Evolutionary conservation across 345 rosid genomes (phyloP).

Genomic region (Lagerstroemia speciosa): DNA sequence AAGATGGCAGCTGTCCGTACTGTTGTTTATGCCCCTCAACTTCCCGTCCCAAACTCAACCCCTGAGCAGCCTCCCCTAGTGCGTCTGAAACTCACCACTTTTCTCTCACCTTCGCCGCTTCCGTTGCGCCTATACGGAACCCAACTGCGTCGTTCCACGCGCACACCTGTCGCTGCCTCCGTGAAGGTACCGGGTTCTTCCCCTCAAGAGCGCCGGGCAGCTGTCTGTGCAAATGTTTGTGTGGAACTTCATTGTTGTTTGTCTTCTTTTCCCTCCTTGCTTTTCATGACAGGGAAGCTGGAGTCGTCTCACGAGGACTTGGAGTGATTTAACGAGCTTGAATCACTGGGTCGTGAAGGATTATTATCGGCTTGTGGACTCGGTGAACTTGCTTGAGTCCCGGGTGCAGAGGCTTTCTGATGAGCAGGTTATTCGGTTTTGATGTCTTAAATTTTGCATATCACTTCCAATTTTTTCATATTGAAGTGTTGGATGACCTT

Average conservation of each 20-base stretch:
- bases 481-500: constrained; percentile 1
- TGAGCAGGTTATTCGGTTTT: constrained; percentile 51
- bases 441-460: neutral
- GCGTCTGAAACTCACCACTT: constrained; percentile 19
- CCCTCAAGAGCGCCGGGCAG: constrained; percentile 17
- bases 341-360: constrained; percentile 88
- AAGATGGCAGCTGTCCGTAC: constrained; percentile 24
- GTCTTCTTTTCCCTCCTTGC: neutral
- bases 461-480: constrained; percentile 7
- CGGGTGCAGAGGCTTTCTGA: constrained; percentile 49
- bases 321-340: constrained; percentile 50
- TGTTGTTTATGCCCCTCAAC: constrained; percentile 17
- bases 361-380: constrained; percentile 64
- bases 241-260: neutral
- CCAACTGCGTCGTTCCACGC: constrained; percentile 14
- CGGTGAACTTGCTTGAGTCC: constrained; percentile 58
- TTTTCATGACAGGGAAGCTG: constrained; percentile 16
- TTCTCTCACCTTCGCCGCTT: constrained; percentile 17
- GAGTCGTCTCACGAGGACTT: constrained; percentile 34
- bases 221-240: constrained; percentile 45
- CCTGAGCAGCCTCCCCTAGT: constrained; percentile 7
- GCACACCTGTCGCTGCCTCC: constrained; percentile 24
- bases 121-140: neutral
- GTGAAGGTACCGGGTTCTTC: constrained; percentile 28
- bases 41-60: constrained; percentile 21